Base-by-base conservation (phyloP, 2,329 filamentous ascomycete species). In the Paramyrothecium roridum region DNA sequence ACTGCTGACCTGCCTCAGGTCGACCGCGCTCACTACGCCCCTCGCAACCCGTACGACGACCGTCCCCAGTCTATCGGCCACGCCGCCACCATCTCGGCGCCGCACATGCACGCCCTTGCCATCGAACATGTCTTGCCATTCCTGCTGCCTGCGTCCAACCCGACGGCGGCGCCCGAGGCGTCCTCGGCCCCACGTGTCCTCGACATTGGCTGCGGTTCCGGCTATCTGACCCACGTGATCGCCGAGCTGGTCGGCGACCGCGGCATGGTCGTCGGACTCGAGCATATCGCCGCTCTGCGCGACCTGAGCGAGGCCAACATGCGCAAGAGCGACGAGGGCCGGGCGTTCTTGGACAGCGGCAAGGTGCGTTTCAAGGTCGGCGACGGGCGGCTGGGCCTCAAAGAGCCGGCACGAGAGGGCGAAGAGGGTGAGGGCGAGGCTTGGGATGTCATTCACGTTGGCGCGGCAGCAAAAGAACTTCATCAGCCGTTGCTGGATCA, bases 361-460 rank as follows among this genome's bases (percentile, higher is more conserved):
- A 81, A 79, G 7, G 89, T 93, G 46, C 77, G 78, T 55, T 96
- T 96, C 66, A 79, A 93, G 2, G 79, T 85, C 0, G 92, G 86
- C 0, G 93, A 97, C 73, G 89, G 89, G 2, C 73, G 89, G 6
- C 79, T 82, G 58, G 89, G 89, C 1, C 88, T 82, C 53, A 65
- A 78, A 2, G 81, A 80, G 63, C 62, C 65, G 12, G 59, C 67
- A 1, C 65, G 73, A 55, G 74, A 65, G 64, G 83, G 75, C 2
- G 71, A 72, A 48, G 79, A 77, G 7, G 78, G 78, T 54, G 73
- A 77, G 13, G 79, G 74, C 58, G 73, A 71, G 30, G 80, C 85
- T 0, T 99, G 93, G 80, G 91, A 98, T 79, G 93, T 90, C 2
- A 98, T 99, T 57, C 95, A 98, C 69, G 95, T 98, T 3, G 95